Evolutionary conservation across 225 moss, liverwort and hornwort genomes (phyloP).

Genomic region (Anthoceros angustus): DNA sequence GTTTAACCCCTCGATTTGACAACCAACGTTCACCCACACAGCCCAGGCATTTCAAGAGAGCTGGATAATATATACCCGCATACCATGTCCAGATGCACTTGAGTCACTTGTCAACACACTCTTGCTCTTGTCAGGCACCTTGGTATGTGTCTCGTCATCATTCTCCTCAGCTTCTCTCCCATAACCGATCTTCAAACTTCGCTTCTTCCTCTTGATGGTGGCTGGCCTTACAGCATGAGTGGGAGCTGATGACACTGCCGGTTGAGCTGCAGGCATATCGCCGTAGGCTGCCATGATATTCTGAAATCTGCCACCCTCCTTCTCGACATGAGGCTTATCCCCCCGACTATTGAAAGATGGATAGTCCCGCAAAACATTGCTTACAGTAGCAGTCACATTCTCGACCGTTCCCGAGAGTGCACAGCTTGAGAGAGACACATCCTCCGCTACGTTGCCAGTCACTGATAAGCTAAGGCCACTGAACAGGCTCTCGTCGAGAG

Average conservation of each 20-base stretch:
- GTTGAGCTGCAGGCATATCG: slow-evolving; percentile 9
- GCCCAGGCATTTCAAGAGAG: neutral
- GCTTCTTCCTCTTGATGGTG: slow-evolving; percentile 32
- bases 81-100: slow-evolving; percentile 14
- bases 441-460: slow-evolving; percentile 7
- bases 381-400: neutral
- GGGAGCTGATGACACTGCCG: neutral
- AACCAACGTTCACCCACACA: neutral
- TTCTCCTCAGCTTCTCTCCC: slow-evolving; percentile 33
- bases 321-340: slow-evolving; percentile 8
- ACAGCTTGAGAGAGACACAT: neutral
- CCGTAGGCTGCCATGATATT: slow-evolving; percentile 20
- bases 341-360: no score
- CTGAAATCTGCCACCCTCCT: slow-evolving; percentile 11
- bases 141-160: slow-evolving; percentile 20
- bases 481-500: slow-evolving; percentile 34
- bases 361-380: no score
- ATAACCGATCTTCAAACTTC: slow-evolving; percentile 41
- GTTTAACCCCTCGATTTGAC: neutral
- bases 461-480: slow-evolving; percentile 24
- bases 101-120: slow-evolving; percentile 7
- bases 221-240: slow-evolving; percentile 6
- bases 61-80: slow-evolving; percentile 12
- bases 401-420: neutral
- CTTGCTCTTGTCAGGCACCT: slow-evolving; percentile 13